Evolutionary conservation across 306 rosid species (phyloP).

Genomic region (Abrus pulchellus): DNA sequence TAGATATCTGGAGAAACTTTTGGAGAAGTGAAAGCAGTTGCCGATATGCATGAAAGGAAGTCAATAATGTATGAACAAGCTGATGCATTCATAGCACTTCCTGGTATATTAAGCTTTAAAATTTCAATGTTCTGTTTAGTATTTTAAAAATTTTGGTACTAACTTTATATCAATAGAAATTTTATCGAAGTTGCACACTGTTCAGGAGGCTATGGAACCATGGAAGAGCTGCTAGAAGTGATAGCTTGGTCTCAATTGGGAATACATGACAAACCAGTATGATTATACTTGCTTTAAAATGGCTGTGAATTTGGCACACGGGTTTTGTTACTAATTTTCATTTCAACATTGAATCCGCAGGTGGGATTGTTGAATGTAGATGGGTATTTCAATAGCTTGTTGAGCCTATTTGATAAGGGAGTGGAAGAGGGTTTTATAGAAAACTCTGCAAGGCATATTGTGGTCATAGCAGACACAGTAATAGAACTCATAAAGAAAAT

Average conservation of each 20-base stretch:
- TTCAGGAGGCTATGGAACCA: conserved; percentile 28
- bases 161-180: not conserved
- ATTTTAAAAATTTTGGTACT: not conserved
- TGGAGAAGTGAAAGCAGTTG: conserved; percentile 11
- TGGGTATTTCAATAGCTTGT: conserved; percentile 20
- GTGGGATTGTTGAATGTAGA: conserved; percentile 22
- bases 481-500: not conserved
- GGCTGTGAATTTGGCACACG: not conserved
- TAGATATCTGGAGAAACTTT: conserved; percentile 22
- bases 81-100: conserved; percentile 33
- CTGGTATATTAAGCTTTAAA: conserved; percentile 3
- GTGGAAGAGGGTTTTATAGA: conserved; percentile 26
- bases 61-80: conserved; percentile 18
- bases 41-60: conserved; percentile 34
- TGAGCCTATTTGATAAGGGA: conserved; percentile 23
- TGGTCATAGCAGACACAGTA: conserved; percentile 2
- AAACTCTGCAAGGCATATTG: not conserved
- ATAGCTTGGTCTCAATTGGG: conserved; percentile 13
- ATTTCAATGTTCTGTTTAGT: not conserved
- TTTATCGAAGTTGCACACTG: not conserved
- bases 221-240: conserved; percentile 25
- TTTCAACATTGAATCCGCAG: not conserved
- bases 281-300: not conserved
- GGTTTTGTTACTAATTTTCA: not conserved
- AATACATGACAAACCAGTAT: conserved; percentile 21